Evolutionary conservation across 2,329 filamentous ascomycete genomes (phyloP), one percentile per base, ranked within the genome.

Genomic region (Aspergillus intermedius): DNA sequence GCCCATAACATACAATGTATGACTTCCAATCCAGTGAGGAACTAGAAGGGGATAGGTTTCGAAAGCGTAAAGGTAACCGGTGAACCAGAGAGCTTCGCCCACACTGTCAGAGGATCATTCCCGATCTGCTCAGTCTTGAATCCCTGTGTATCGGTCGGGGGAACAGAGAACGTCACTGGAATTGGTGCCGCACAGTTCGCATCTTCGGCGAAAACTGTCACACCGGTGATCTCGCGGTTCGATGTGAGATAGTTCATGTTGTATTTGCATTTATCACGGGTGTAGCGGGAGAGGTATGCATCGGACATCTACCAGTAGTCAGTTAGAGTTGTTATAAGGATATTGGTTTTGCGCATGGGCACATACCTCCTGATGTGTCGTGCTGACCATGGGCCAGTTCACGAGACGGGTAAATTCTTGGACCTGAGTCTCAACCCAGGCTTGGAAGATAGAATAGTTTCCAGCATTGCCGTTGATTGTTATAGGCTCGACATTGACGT

Each of bases 281-380:
- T 65, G 64, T 74, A 75, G 49, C 81, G 77, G 48, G 75, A 71
- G 39, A 74, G 58, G 66, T 83, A 83, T 3, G 66, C 58, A 4
- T 66, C 61, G 9, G 74, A 77, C 55, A 77, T 70, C 63, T 67
- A 46, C 3, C 22, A 19, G 5, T 22, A 12, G 30, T 48, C 17
- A 47, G 48, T 30, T 30, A 45, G 37, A 22, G 41, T 1, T 40
- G 15, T 12, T 35, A 4, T 37, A 23, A 12, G 4, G 17, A 10
- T 5, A 46, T 9, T 28, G 1, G 40, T 37, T 2, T 25, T 9
- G 2, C 0, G 4, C 45, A 42, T 21, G 39, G 7, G 41, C 5
- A 53, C 57, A 43, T 59, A 77, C 68, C 59, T 82, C 76, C 51
- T 80, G 74, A 48, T 82, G 80, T 52, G 78, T 82, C 50, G 77